These are phyloP conservation scores for Camillea tinctor DNA, from an alignment of 2,329 filamentous ascomycete species.

Conservation along the genomic window DNA sequence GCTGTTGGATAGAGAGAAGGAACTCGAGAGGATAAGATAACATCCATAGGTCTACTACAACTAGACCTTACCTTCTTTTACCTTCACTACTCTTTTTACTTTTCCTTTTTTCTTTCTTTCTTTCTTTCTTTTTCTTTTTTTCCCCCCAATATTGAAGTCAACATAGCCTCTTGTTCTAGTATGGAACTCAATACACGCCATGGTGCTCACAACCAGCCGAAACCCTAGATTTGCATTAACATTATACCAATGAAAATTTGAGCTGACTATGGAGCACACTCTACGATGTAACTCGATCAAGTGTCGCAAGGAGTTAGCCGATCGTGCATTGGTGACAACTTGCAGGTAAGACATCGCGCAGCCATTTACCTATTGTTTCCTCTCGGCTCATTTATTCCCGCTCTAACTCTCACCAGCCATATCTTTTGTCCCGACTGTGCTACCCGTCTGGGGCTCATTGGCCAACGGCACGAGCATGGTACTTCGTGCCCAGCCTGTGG, in stretches of 20 bases:
- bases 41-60: too few species aligned
- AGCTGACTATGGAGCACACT: constrained; percentile 71
- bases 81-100: too few species aligned
- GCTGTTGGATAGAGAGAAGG: too few species aligned
- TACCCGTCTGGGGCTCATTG: constrained; percentile 60
- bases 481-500: constrained; percentile 73
- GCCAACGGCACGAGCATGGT: constrained; percentile 49
- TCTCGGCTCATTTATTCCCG: not conserved
- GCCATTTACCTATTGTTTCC: constrained; percentile 9
- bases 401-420: constrained; percentile 58
- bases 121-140: too few species aligned
- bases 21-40: too few species aligned
- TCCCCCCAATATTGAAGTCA: too few species aligned
- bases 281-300: constrained; percentile 79
- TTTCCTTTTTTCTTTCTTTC: too few species aligned
- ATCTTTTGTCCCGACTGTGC: constrained; percentile 82
- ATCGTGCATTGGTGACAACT: constrained; percentile 79
- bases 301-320: constrained; percentile 67
- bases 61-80: too few species aligned
- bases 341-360: constrained; percentile 62
- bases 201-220: constrained; percentile 11
- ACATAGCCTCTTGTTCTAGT: too few species aligned
- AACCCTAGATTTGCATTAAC: not conserved
- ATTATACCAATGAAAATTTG: not conserved
- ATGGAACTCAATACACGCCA: not conserved